Evolutionary conservation across 2,329 filamentous ascomycete species (phyloP).

Genomic region (Orbilia oligospora): DNA sequence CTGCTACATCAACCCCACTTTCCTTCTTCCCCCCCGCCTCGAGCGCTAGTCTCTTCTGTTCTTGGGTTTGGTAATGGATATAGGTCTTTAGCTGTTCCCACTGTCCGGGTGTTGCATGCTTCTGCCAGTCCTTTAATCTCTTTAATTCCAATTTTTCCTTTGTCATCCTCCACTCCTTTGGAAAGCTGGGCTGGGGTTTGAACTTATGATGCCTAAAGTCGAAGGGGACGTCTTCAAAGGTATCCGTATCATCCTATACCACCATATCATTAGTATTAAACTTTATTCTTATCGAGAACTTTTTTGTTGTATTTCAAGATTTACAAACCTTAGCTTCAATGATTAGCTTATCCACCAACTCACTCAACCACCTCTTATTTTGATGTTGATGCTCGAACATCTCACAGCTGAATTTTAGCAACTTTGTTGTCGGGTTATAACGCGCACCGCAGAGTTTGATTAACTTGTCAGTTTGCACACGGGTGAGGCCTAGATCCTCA

Average conservation of each 20-base stretch:
- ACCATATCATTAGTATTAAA: neutral
- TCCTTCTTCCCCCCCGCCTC: constrained; percentile 21
- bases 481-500: constrained; percentile 75
- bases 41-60: constrained; percentile 23
- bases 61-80: constrained; percentile 21
- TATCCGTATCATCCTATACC: constrained; percentile 79
- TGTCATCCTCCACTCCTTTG: constrained; percentile 85
- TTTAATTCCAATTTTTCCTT: constrained; percentile 70
- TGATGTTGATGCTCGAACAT: constrained; percentile 89
- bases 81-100: constrained; percentile 44
- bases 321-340: constrained; percentile 76
- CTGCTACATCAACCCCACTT: constrained; percentile 6
- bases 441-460: constrained; percentile 87
- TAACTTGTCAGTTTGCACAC: constrained; percentile 81
- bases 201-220: constrained; percentile 79
- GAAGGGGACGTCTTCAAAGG: constrained; percentile 88
- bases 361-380: constrained; percentile 94
- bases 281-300: no score
- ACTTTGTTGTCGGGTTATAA: constrained; percentile 86
- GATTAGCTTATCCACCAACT: constrained; percentile 81
- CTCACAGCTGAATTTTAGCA: constrained; percentile 92
- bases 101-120: constrained; percentile 34
- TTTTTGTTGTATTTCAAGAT: neutral
- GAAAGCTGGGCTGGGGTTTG: constrained; percentile 76
- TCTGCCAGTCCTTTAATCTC: constrained; percentile 51